Conservation (phyloP, 208 protist species). For the Crithidia acanthocephali region DNA sequence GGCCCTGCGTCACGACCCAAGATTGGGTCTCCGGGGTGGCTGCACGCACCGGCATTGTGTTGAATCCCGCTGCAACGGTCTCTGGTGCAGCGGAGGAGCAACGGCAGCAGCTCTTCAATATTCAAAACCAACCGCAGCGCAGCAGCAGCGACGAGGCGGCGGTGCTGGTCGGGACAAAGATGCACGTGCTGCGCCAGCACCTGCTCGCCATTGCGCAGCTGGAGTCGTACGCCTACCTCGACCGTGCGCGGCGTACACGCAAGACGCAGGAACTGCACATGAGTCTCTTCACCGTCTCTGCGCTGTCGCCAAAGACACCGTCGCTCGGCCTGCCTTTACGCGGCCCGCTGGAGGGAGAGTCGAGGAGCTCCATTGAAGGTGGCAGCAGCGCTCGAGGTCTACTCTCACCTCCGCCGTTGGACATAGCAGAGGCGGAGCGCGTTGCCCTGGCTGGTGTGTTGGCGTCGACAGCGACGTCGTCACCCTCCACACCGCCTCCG, state of each 20-base stretch:
- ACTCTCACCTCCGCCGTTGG: neutral
- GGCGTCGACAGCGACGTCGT: neutral
- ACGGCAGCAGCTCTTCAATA: slow-evolving; percentile 7
- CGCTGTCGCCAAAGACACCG: neutral
- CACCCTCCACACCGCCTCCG: neutral
- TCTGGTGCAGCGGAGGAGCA: neutral
- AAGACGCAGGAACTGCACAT: neutral
- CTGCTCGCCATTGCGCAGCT: slow-evolving; percentile 18
- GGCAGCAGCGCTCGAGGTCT: neutral
- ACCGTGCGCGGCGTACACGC: neutral
- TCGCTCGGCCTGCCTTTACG: neutral
- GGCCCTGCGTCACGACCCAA: slow-evolving; percentile 27
- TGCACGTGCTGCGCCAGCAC: slow-evolving; percentile 6
- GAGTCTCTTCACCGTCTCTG: slow-evolving; percentile 1
- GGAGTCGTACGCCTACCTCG: slow-evolving; percentile 15
- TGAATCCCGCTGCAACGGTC: slow-evolving; percentile 8
- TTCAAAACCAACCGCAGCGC: neutral
- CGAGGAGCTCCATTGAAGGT: neutral
- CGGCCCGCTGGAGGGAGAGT: neutral
- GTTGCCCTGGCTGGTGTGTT: neutral
- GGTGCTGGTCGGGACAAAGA: neutral
- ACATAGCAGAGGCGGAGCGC: neutral
- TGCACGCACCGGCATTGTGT: slow-evolving; percentile 29
- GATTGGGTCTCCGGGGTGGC: slow-evolving; percentile 47
- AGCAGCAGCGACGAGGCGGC: neutral